Conservation (phyloP, 2,329 filamentous ascomycete genomes). For the Thelonectria rubi region DNA sequence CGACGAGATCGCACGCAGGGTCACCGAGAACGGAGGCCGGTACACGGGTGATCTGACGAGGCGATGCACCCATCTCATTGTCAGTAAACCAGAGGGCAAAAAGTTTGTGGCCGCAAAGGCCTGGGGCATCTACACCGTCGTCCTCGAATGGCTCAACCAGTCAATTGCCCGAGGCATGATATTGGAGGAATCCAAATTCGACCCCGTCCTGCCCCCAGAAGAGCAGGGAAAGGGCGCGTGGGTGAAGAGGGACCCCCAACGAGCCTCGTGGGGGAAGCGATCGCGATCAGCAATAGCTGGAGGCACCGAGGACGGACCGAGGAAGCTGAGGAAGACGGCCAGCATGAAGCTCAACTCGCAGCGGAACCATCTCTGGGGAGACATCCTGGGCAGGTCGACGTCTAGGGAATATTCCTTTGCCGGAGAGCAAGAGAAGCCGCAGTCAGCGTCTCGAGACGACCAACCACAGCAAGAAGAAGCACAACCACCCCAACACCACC, state of each 20-base stretch:
- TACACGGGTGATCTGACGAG: conserved; percentile 91
- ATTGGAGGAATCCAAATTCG: conserved; percentile 85
- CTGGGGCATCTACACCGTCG: conserved; percentile 84
- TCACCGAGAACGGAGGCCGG: conserved; percentile 76
- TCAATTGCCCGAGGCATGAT: conserved; percentile 89
- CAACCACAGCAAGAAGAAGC: conserved; percentile 2
- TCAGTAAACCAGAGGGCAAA: conserved; percentile 78
- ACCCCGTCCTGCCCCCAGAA: conserved; percentile 74
- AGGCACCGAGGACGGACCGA: conserved; percentile 65
- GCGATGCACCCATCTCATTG: conserved; percentile 87
- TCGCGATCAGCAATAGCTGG: conserved; percentile 58
- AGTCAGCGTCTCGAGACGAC: conserved; percentile 21
- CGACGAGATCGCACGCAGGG: conserved; percentile 72
- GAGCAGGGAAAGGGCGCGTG: conserved; percentile 83
- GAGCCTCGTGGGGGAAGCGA: conserved; percentile 66
- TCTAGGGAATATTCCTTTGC: conserved; percentile 49
- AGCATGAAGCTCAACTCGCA: conserved; percentile 85
- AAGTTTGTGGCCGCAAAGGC: conserved; percentile 89
- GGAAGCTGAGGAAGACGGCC: conserved; percentile 87
- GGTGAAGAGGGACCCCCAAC: conserved; percentile 60
- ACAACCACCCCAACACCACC: conserved; percentile 15
- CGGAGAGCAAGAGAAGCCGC: conserved; percentile 32
- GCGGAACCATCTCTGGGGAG: conserved; percentile 86
- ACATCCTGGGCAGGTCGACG: conserved; percentile 71
- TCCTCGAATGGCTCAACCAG: conserved; percentile 85